Evolutionary conservation across 2,329 filamentous ascomycete species (phyloP).

Genomic region (Juglanconis oblonga): DNA sequence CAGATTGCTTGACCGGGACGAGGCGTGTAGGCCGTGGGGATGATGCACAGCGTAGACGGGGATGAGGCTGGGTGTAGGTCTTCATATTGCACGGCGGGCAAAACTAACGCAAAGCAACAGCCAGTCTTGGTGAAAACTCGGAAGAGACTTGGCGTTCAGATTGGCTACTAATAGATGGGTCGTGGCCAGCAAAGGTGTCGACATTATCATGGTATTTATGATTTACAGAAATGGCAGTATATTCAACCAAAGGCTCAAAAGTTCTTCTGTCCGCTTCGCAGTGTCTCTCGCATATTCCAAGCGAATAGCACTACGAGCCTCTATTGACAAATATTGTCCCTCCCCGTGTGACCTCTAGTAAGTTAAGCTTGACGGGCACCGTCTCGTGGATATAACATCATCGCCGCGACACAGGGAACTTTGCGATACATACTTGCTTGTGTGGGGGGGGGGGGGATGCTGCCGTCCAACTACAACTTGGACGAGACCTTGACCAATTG

Average conservation of each 20-base stretch:
- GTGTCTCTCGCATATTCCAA: not conserved
- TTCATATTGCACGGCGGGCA: not conserved
- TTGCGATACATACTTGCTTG: too few relatives aligned
- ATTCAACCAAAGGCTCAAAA: not conserved
- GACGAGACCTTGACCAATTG: slow-evolving; percentile 54
- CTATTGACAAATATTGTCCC: not conserved
- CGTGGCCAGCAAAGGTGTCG: slow-evolving; percentile 2
- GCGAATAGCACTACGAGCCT: not conserved
- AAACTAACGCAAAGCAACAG: not conserved
- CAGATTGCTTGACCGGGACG: not conserved
- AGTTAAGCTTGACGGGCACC: too few relatives aligned
- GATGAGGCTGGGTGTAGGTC: not conserved
- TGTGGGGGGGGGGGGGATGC: not conserved
- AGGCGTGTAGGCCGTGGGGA: not conserved
- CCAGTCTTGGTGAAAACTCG: not conserved
- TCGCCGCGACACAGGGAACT: too few relatives aligned
- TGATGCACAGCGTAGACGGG: not conserved
- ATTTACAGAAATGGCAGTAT: not conserved
- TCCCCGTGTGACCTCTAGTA: too few relatives aligned
- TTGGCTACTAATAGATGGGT: slow-evolving; percentile 16
- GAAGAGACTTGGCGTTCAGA: slow-evolving; percentile 2
- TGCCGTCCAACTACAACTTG: slow-evolving; percentile 57
- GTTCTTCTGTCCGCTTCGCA: not conserved
- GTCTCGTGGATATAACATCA: too few relatives aligned
- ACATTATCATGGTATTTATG: not conserved